Evolutionary conservation across 2,329 filamentous ascomycete genomes (phyloP), one percentile per base, ranked within the genome.

Genomic region (Penicillium oxalicum): DNA sequence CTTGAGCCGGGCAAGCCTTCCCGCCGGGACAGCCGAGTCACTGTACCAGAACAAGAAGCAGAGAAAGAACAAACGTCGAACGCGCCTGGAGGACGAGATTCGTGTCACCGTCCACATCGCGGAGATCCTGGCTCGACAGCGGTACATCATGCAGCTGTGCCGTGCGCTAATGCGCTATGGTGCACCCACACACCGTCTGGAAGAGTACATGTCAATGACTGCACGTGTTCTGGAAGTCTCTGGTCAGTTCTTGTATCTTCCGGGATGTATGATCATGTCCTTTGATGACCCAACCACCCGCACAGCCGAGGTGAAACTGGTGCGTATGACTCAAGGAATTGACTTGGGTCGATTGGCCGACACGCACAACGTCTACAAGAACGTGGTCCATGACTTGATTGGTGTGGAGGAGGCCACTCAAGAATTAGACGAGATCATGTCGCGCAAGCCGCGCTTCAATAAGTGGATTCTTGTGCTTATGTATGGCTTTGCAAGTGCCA

Each of bases 211-310:
- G 81, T 84, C 79, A 56, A 95, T 91, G 87, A 90, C 88, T 5
- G 86, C 91, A 2, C 81, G 88, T 5, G 87, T 94, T 2, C 78
- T 97, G 37, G 88, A 91, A 68, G 91, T 95, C 27, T 87, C 95
- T 53, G 87, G 86, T 11, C 89, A 95, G 62, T 96, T 95, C 60
- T 72, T 96, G 18, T 97, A 96, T 65, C 82, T 96, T 29, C 91
- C 91, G 0, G 88, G 88, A 0, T 94, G 88, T 62, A 97, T 96
- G 91, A 87, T 96, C 48, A 86, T 95, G 64, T 93, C 89, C 3
- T 96, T 97, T 62, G 91, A 83, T 44, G 74, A 77, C 47, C 57
- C 64, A 4, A 63, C 66, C 5, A 76, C 74, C 1, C 73, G 75
- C 54, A 75, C 73, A 5, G 73, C 73, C 1, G 74, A 76, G 50